A percentile compares a stretch with the other conserved stretches of the same genome.
These are phyloP conservation scores for Acanthamoeba polyphaga DNA, from an alignment of 208 protist genomes.

Conservation along the genomic window DNA sequence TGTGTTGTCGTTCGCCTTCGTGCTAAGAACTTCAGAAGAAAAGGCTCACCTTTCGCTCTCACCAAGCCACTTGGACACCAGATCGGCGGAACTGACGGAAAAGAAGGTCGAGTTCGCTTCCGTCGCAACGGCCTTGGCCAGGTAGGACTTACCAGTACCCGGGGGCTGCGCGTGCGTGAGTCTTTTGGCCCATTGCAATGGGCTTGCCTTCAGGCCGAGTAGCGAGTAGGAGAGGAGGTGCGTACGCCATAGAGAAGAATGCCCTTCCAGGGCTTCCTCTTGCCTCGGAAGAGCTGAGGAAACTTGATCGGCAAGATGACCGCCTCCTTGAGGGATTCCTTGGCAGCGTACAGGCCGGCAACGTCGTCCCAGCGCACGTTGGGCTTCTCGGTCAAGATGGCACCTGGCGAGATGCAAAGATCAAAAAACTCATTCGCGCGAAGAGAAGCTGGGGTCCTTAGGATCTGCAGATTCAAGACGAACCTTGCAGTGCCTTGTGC, in stretches of 20 bases:
- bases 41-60: slow-evolving; percentile 95
- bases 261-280: slow-evolving; percentile 93
- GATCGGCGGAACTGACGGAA: slow-evolving; percentile 96
- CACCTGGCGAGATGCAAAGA: slow-evolving; percentile 14
- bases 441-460: not conserved
- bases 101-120: slow-evolving; percentile 98
- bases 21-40: too few relatives aligned
- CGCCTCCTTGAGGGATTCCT: slow-evolving; percentile 97
- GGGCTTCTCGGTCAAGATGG: slow-evolving; percentile 95
- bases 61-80: slow-evolving; percentile 99
- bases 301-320: slow-evolving; percentile 97
- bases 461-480: not conserved
- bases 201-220: not conserved
- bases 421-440: not conserved
- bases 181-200: not conserved
- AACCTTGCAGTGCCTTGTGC: slow-evolving; percentile 89
- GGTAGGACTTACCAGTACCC: slow-evolving; percentile 96
- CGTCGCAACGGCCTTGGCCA: slow-evolving; percentile 95
- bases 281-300: slow-evolving; percentile 97
- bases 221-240: not conserved
- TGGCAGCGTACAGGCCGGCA: slow-evolving; percentile 96
- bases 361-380: slow-evolving; percentile 96
- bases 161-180: slow-evolving; percentile 88
- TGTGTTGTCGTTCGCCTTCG: not conserved
- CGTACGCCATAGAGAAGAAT: slow-evolving; percentile 95